Conservation (phyloP, 495 filamentous ascomycete genomes). For the Massariosphaeria phaeospora region DNA sequence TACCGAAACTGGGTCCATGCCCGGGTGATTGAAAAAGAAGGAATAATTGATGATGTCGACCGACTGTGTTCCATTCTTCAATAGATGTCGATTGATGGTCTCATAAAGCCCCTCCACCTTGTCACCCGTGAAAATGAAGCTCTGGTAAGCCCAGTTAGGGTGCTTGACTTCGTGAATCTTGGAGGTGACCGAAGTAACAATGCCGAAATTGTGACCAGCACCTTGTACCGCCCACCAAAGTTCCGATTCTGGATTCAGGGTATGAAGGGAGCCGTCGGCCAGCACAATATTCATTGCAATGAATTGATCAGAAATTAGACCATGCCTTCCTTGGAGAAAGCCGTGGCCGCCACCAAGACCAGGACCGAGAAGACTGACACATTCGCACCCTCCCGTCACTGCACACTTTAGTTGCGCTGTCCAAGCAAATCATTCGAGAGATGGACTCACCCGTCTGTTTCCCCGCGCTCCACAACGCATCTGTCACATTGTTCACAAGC, state of each 20-base stretch:
- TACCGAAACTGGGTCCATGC: no score
- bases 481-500: background rate
- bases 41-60: no score
- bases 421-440: background rate
- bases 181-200: slow-evolving; percentile 40
- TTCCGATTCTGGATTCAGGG: background rate
- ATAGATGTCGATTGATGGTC: no score
- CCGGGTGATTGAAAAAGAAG: no score
- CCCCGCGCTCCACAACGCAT: background rate
- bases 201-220: slow-evolving; percentile 39
- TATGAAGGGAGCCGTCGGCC: background rate
- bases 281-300: slow-evolving; percentile 2
- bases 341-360: slow-evolving; percentile 10
- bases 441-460: slow-evolving; percentile 4
- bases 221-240: slow-evolving; percentile 22
- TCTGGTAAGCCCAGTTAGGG: slow-evolving; percentile 44
- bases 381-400: slow-evolving; percentile 2
- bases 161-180: background rate
- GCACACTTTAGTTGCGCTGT: slow-evolving; percentile 20
- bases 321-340: slow-evolving; percentile 5
- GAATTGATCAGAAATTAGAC: background rate
- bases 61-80: no score
- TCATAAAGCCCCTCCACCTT: slow-evolving; percentile 46
- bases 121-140: slow-evolving; percentile 47
- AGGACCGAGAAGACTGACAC: slow-evolving; percentile 1